Evolutionary conservation across 805 yeast species (phyloP), one percentile per base, ranked within the genome.

Genomic region (Saitoella complicata): DNA sequence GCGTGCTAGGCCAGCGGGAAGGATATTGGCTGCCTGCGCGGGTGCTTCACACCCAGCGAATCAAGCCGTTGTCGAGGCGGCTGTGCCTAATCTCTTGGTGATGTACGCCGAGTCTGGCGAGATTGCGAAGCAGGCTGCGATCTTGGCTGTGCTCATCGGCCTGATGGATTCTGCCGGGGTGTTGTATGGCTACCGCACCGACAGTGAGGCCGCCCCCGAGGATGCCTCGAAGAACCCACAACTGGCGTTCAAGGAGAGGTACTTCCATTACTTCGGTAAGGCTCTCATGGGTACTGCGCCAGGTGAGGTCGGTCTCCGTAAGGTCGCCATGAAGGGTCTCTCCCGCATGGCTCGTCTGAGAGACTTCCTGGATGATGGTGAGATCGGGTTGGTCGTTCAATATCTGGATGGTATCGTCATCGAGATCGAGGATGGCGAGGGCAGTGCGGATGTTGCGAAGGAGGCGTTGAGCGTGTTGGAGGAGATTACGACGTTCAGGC

Each of bases 251-350:
- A 77, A 80, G 49, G 94, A 86, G 53, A 76, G 76, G 37, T 64
- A 87, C 10, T 61, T 86, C 32, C 73, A 77, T 44, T 64, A 79
- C 38, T 58, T 84, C 51, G 76, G 86, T n/a, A 78, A 74, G 54
- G 69, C 83, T 5, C 65, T 87, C 41, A 72, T 79, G 56, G 70
- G 80, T 0, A 70, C 82, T 0, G 75, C 94, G 0, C 70, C 68
- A 33, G 62, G 73, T 32, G 95, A 83, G 53, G 77, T 76, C 7
- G 73, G 86, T 1, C 66, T 85, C 46, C 70, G 85, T 53, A 69
- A 80, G 31, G 63, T 79, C 37, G 73, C 91, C 1, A 64, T 81
- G 31, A 73, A 73, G 44, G 82, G 80, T 39, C 67, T 85, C 42
- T 68, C 76, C 0, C 73, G 74, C 42, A 55, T 84, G 38, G 64